phyloP scores from a whole-genome alignment of 495 filamentous ascomycete species.

The Penicillium waksmanii region DNA sequence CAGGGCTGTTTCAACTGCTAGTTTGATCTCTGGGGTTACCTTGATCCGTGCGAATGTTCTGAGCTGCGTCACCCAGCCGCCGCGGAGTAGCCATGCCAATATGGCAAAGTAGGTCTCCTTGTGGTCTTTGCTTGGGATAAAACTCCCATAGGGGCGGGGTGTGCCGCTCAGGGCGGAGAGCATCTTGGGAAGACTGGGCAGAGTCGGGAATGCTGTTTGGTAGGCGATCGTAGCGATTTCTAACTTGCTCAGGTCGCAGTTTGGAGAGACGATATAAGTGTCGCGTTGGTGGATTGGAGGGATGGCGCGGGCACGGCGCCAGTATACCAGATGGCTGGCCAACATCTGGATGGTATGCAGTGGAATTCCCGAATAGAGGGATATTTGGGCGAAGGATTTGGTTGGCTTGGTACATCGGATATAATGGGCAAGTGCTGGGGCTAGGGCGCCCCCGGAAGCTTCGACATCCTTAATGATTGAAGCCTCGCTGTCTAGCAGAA shows the following conservation, averaged over 20 bases:
- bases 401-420: constrained; percentile 82
- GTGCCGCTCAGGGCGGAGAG: constrained; percentile 73
- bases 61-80: constrained; percentile 90
- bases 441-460: constrained; percentile 70
- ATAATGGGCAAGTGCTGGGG: constrained; percentile 77
- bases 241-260: constrained; percentile 78
- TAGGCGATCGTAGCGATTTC: constrained; percentile 73
- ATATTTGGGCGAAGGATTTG: constrained; percentile 82
- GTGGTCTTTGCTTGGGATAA: constrained; percentile 88
- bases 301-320: constrained; percentile 89
- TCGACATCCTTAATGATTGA: constrained; percentile 83
- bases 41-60: constrained; percentile 85
- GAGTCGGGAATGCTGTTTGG: constrained; percentile 73
- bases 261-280: constrained; percentile 91
- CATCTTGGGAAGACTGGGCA: constrained; percentile 83
- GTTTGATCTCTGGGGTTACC: constrained; percentile 53
- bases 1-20: constrained; percentile 47
- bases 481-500: constrained; percentile 83
- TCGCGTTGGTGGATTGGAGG: constrained; percentile 88
- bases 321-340: constrained; percentile 91
- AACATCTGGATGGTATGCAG: constrained; percentile 80
- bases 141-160: constrained; percentile 76
- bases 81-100: constrained; percentile 87
- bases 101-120: constrained; percentile 85
- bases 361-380: constrained; percentile 69